phyloP scores from a whole-genome alignment of 208 protist species.

The Phytomonas sp. region DNA sequence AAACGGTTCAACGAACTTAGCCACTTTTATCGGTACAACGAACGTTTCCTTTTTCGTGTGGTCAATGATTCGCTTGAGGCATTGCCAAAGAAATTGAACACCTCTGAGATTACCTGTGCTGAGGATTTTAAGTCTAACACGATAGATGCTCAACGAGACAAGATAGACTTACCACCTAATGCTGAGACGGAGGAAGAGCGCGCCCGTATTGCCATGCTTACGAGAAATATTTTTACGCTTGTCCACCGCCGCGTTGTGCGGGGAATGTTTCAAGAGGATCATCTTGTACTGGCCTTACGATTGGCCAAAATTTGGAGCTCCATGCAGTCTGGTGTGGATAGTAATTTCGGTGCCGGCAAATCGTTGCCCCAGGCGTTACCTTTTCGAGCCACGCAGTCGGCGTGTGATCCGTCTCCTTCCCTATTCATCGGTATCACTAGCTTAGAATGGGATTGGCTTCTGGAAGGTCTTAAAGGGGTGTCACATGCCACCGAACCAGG shows the following conservation, averaged over 20 bases:
- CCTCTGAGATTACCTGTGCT: neutral
- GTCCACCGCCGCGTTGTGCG: conserved; percentile 71
- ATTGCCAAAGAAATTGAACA: conserved; percentile 18
- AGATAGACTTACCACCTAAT: conserved; percentile 9
- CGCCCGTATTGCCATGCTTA: conserved; percentile 24
- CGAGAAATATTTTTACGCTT: conserved; percentile 56
- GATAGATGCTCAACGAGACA: neutral
- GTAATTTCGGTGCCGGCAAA: neutral
- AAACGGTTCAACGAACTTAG: conserved; percentile 90
- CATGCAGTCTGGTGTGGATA: conserved; percentile 18
- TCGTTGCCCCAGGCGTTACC: neutral
- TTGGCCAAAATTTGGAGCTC: conserved; percentile 89
- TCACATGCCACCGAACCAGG: conserved; percentile 2
- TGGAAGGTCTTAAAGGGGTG: conserved; percentile 15
- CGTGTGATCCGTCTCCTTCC: neutral
- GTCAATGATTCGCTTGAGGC: conserved; percentile 75
- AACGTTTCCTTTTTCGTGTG: conserved; percentile 93
- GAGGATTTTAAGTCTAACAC: neutral
- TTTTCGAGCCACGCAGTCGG: neutral
- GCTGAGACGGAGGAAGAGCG: conserved; percentile 7
- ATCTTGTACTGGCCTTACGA: conserved; percentile 90
- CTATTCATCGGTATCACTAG: neutral
- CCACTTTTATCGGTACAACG: conserved; percentile 96
- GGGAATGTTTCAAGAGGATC: conserved; percentile 92
- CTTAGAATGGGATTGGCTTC: conserved; percentile 59